Conservation (phyloP, 2,329 filamentous ascomycete species). For the Diaporthe helianthi region DNA sequence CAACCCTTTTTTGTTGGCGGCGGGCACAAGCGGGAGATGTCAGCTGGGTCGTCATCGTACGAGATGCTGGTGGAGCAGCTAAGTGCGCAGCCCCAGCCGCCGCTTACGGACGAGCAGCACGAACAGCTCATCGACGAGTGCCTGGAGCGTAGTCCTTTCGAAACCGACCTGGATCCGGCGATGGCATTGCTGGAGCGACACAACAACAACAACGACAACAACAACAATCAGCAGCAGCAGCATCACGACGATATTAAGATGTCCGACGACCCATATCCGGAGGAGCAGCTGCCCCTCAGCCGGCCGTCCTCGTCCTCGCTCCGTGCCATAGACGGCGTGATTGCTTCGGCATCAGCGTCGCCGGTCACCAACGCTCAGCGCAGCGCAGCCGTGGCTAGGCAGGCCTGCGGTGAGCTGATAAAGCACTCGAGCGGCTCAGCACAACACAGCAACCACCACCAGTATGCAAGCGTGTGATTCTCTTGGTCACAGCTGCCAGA, state of each 20-base stretch:
- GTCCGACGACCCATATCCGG: constrained; percentile 34
- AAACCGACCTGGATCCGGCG: not conserved
- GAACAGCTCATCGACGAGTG: constrained; percentile 37
- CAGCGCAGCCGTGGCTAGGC: constrained; percentile 47
- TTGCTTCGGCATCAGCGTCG: constrained; percentile 21
- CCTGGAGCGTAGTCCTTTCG: constrained; percentile 30
- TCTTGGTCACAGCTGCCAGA: not conserved
- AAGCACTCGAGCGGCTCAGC: constrained; percentile 36
- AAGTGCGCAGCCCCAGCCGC: constrained; percentile 21
- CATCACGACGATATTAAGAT: constrained; percentile 31
- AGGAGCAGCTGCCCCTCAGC: constrained; percentile 38
- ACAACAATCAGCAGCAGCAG: no score
- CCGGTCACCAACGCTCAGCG: constrained; percentile 38
- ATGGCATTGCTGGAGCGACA: constrained; percentile 12
- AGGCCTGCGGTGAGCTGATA: constrained; percentile 47
- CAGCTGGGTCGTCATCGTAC: constrained; percentile 8
- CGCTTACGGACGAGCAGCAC: constrained; percentile 32
- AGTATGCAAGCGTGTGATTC: constrained; percentile 15
- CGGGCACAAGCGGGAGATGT: constrained; percentile 10
- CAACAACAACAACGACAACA: constrained; percentile 27
- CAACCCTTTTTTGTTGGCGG: not conserved
- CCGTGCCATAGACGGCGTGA: constrained; percentile 37
- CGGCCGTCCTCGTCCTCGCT: constrained; percentile 19
- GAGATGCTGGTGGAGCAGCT: constrained; percentile 29
- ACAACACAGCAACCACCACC: constrained; percentile 11